Percentiles rank a stretch among this genome's conserved stretches.
Conservation (phyloP, 2,329 filamentous ascomycete genomes). For the Nothophaeocryptopus gaeumannii region DNA sequence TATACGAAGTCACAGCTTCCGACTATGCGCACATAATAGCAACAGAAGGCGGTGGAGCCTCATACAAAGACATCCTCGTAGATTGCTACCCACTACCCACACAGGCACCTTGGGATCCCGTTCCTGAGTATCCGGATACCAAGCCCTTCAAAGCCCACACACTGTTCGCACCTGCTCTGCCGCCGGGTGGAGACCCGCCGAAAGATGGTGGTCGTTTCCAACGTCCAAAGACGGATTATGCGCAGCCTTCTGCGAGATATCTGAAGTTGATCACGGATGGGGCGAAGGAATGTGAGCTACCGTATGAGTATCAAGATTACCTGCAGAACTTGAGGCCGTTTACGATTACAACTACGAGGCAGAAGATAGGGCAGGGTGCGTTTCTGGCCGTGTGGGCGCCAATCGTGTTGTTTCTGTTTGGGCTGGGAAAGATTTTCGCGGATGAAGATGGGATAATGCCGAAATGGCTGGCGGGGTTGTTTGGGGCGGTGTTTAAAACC, state of each 20-base stretch:
- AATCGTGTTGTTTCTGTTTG: slow-evolving; percentile 54
- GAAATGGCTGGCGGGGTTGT: slow-evolving; percentile 58
- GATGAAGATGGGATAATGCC: slow-evolving; percentile 68
- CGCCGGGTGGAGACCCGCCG: slow-evolving; percentile 31
- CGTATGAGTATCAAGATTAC: slow-evolving; percentile 72
- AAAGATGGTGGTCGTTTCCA: slow-evolving; percentile 45
- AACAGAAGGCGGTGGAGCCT: slow-evolving; percentile 81
- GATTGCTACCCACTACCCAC: slow-evolving; percentile 69
- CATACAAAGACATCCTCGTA: slow-evolving; percentile 81
- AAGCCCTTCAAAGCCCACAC: slow-evolving; percentile 79
- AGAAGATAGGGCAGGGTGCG: slow-evolving; percentile 62
- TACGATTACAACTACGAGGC: slow-evolving; percentile 62
- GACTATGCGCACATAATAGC: slow-evolving; percentile 86
- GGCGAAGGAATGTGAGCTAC: slow-evolving; percentile 75
- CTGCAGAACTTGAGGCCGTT: slow-evolving; percentile 69
- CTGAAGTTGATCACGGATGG: slow-evolving; percentile 76
- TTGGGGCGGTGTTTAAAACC: slow-evolving; percentile 53
- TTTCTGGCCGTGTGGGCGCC: slow-evolving; percentile 62
- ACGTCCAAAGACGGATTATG: slow-evolving; percentile 67
- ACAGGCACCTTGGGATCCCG: slow-evolving; percentile 48
- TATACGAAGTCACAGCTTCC: slow-evolving; percentile 82
- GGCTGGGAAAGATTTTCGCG: slow-evolving; percentile 50
- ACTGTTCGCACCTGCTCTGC: slow-evolving; percentile 63
- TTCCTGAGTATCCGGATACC: slow-evolving; percentile 63
- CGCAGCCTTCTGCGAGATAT: slow-evolving; percentile 81